phyloP scores from a whole-genome alignment of 202 grass and related monocot genomes.

The Elaeis oleifera region DNA sequence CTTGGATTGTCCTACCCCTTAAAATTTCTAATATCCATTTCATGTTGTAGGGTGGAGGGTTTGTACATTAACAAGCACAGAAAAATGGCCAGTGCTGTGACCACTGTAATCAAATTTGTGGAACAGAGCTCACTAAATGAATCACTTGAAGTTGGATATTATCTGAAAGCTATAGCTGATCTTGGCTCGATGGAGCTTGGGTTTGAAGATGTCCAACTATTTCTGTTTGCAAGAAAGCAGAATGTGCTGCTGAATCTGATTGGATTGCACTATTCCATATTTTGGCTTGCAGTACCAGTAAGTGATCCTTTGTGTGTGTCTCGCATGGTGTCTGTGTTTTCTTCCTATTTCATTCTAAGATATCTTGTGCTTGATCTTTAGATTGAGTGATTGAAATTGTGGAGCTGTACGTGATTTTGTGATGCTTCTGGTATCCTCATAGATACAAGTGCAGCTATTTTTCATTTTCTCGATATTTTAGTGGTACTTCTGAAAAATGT shows the following conservation, averaged over 20 bases:
- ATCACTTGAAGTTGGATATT: slow-evolving; percentile 65
- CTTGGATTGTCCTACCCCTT: no score
- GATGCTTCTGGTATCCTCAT: no score
- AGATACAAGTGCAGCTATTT: no score
- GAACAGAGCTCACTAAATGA: slow-evolving; percentile 30
- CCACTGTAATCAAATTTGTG: slow-evolving; percentile 48
- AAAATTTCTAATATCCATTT: slow-evolving; percentile 4
- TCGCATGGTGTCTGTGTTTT: no score
- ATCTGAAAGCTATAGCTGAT: slow-evolving; percentile 55
- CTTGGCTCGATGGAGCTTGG: slow-evolving; percentile 44
- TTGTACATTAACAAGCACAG: slow-evolving; percentile 59
- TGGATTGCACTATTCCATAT: slow-evolving; percentile 64
- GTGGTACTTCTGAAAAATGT: no score
- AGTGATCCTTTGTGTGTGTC: slow-evolving; percentile 19
- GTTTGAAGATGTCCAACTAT: slow-evolving; percentile 61
- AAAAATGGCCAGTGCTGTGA: slow-evolving; percentile 38
- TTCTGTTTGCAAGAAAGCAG: slow-evolving; percentile 58
- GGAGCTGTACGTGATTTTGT: no score
- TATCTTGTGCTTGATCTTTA: no score
- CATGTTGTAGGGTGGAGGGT: slow-evolving; percentile 53
- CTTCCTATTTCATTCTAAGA: no score
- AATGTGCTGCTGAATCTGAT: slow-evolving; percentile 64
- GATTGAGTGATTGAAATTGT: no score
- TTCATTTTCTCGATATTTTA: no score
- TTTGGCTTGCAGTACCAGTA: slow-evolving; percentile 54